phyloP scores from a whole-genome alignment of 441 rosid genomes.

The Rhodomyrtus psidioides region DNA sequence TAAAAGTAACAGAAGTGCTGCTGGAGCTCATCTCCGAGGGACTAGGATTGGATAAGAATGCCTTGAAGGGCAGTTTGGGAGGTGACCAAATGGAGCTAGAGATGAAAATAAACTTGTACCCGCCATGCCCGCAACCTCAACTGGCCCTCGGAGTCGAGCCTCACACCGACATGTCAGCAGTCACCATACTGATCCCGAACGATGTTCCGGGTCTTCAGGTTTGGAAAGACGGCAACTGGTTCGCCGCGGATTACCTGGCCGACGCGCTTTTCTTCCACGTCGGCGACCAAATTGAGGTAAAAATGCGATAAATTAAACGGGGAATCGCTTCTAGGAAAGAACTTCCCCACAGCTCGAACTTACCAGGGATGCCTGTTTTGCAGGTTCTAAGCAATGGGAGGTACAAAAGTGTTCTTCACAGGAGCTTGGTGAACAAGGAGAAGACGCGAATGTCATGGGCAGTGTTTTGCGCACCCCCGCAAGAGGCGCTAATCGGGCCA shows the following conservation, averaged over 20 bases:
- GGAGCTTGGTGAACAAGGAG: conserved; percentile 34
- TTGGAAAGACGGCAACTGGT: conserved; percentile 37
- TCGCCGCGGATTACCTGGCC: conserved; percentile 30
- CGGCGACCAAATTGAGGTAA: conserved; percentile 44
- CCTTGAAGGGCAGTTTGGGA: conserved; percentile 17
- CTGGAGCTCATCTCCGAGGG: conserved; percentile 32
- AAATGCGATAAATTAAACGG: no score
- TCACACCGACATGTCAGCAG: conserved; percentile 45
- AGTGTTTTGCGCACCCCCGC: conserved; percentile 31
- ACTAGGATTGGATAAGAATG: conserved; percentile 21
- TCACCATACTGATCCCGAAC: conserved; percentile 38
- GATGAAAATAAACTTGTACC: conserved; percentile 48
- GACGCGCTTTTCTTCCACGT: conserved; percentile 30
- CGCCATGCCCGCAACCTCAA: conserved; percentile 48
- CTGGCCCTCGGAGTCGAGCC: conserved; percentile 45
- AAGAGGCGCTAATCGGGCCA: conserved; percentile 33
- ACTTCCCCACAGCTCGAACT: background rate
- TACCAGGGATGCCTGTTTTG: background rate
- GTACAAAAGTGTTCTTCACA: conserved; percentile 35
- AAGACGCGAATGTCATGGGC: conserved; percentile 46
- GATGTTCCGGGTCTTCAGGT: conserved; percentile 41
- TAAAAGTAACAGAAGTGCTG: conserved; percentile 17
- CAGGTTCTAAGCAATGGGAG: conserved; percentile 47
- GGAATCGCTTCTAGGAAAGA: background rate
- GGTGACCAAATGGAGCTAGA: conserved; percentile 25